Conservation (phyloP, 2,329 filamentous ascomycete genomes). For the Gaeumannomyces tritici region DNA sequence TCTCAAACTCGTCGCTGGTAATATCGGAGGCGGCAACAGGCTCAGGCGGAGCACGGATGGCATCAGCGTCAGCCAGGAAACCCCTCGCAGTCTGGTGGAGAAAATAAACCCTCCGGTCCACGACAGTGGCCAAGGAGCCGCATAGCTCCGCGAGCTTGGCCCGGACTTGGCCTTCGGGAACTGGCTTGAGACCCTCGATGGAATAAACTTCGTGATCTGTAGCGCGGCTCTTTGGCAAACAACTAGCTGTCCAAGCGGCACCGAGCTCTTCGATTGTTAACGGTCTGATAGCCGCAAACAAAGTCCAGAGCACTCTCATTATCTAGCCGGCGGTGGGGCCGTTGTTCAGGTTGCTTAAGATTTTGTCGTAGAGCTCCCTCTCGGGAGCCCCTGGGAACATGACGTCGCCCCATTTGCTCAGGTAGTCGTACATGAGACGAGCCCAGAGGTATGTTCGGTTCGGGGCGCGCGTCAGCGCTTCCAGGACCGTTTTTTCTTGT, state of each 20-base stretch:
- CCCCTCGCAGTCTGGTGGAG: slow-evolving; percentile 29
- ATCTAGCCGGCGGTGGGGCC: slow-evolving; percentile 7
- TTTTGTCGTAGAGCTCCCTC: slow-evolving; percentile 3
- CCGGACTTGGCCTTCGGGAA: not conserved
- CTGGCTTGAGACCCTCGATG: too few species aligned
- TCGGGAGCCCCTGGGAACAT: slow-evolving; percentile 15
- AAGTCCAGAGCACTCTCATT: slow-evolving; percentile 21
- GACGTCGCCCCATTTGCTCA: slow-evolving; percentile 7
- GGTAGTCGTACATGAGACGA: slow-evolving; percentile 11
- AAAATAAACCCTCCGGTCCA: slow-evolving; percentile 22
- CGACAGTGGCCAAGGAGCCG: slow-evolving; percentile 24
- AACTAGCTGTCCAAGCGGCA: slow-evolving; percentile 13
- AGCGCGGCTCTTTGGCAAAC: not conserved
- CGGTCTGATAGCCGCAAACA: slow-evolving; percentile 22
- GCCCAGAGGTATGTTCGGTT: slow-evolving; percentile 17
- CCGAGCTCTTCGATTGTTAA: slow-evolving; percentile 22
- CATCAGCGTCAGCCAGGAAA: slow-evolving; percentile 14
- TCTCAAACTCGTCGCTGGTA: too few species aligned
- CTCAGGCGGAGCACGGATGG: too few species aligned
- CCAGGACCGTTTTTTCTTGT: not conserved
- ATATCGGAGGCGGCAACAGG: too few species aligned
- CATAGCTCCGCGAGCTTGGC: slow-evolving; percentile 18
- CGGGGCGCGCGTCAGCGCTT: slow-evolving; percentile 7
- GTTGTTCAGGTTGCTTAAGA: not conserved
- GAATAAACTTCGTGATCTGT: not conserved